Evolutionary conservation across 768 basidiomycete species (phyloP), one percentile per base, ranked within the genome.

Genomic region (Lactarius pseudohatsudake): DNA sequence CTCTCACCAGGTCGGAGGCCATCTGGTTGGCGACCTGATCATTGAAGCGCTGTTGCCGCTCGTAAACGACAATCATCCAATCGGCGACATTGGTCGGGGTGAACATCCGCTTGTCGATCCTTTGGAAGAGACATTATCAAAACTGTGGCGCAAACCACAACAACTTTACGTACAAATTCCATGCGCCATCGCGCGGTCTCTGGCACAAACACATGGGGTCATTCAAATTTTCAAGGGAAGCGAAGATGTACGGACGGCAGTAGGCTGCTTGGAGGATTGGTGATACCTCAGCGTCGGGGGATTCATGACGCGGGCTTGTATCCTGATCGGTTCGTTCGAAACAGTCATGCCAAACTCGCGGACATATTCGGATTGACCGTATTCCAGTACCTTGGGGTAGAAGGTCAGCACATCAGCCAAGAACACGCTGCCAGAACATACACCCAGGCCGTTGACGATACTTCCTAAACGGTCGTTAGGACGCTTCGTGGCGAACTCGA

Each of bases 101-200:
- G 76, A 80, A 88, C 76, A 93, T 91, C 34, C 81, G 80, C 69
- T 89, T 90, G 69, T 90, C 88, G 2, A 90, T 81, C 88, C 88
- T 90, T 70, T 40, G 61, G 22, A 56, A 43, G 1, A 53, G 55
- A 40, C 13, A 11, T 34, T 43, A 34, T 22, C 22, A 43, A 61
- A 32, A 16, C 15, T 7, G 41, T 5, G 32, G 7, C 20, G 15
- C 15, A 20, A 38, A 40, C 6, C 10, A 36, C 3, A 15, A 16
- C 9, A 40, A 7, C 15, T 2, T 36, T 4, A 78, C 77, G 53
- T 62, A 86, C 91, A 92, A 90, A 65, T 92, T 93, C 91, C 91
- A 93, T 0, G 85, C 76, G 8, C 91, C 91, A 62, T 91, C 85
- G 8, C 75, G 77, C 0, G 90, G 90, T 43, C 73, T 75, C 88